These are phyloP conservation scores for Ilyonectria destructans DNA, from an alignment of 2,329 filamentous ascomycete genomes.

Conservation along the genomic window DNA sequence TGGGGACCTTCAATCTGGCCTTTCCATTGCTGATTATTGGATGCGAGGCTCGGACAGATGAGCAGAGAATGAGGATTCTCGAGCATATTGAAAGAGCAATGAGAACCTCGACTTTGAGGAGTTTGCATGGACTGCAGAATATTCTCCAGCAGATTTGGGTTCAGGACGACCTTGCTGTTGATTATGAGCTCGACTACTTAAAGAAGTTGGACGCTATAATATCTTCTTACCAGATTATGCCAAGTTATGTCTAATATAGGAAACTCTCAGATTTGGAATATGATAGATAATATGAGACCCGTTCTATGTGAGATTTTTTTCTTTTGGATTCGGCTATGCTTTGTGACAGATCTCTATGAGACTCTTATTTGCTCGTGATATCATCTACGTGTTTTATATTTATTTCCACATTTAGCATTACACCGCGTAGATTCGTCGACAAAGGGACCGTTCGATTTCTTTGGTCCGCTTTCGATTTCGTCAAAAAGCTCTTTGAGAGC, in stretches of 20 bases:
- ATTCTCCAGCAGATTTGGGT: slow-evolving; percentile 14
- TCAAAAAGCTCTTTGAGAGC: slow-evolving; percentile 16
- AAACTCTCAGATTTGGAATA: slow-evolving; percentile 10
- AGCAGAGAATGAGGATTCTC: slow-evolving; percentile 15
- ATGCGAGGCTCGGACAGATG: slow-evolving; percentile 13
- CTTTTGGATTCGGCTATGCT: slow-evolving; percentile 15
- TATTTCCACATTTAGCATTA: slow-evolving; percentile 13
- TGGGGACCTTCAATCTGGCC: slow-evolving; percentile 15
- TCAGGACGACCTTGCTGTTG: slow-evolving; percentile 12
- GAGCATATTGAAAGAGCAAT: slow-evolving; percentile 16
- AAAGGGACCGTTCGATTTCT: slow-evolving; percentile 15
- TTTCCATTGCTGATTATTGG: slow-evolving; percentile 16
- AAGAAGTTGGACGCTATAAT: slow-evolving; percentile 15
- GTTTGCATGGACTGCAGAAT: slow-evolving; percentile 16
- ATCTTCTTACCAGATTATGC: slow-evolving; percentile 15
- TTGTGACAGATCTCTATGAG: slow-evolving; percentile 10
- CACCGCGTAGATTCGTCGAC: slow-evolving; percentile 12
- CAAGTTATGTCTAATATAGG: slow-evolving; percentile 16
- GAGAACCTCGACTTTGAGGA: slow-evolving; percentile 15
- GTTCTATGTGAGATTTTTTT: slow-evolving; percentile 13
- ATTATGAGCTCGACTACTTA: slow-evolving; percentile 15
- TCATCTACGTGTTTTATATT: slow-evolving; percentile 14
- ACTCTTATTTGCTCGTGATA: slow-evolving; percentile 15
- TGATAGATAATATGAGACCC: slow-evolving; percentile 12
- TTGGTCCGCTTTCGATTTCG: slow-evolving; percentile 14